Conservation (phyloP, 2,329 filamentous ascomycete species). For the Acrocalymma vagum region DNA sequence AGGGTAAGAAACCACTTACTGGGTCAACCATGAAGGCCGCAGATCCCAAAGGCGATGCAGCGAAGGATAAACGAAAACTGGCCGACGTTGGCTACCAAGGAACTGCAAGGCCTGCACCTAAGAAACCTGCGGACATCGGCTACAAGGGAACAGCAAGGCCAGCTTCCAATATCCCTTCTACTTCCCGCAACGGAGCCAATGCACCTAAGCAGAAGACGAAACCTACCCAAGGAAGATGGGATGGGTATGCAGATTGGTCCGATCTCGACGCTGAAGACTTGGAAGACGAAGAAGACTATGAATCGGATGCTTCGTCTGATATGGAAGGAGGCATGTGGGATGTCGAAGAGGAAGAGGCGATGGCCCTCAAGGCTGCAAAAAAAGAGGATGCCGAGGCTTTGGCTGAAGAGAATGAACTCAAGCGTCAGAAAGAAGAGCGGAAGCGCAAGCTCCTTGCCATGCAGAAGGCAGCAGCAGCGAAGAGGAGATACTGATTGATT, state of each 20-base stretch:
- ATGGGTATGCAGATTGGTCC: slow-evolving; percentile 49
- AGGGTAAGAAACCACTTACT: slow-evolving; percentile 40
- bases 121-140: slow-evolving; percentile 41
- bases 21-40: slow-evolving; percentile 19
- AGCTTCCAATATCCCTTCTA: slow-evolving; percentile 26
- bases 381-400: slow-evolving; percentile 74
- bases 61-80: slow-evolving; percentile 47
- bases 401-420: slow-evolving; percentile 58
- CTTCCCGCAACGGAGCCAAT: slow-evolving; percentile 32
- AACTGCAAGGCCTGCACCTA: slow-evolving; percentile 55
- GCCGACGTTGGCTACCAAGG: slow-evolving; percentile 55
- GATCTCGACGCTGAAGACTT: slow-evolving; percentile 53
- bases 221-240: slow-evolving; percentile 42
- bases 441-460: slow-evolving; percentile 42
- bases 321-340: slow-evolving; percentile 82
- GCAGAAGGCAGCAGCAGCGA: slow-evolving; percentile 37
- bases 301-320: slow-evolving; percentile 73
- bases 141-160: slow-evolving; percentile 49
- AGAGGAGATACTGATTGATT: slow-evolving; percentile 38
- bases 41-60: slow-evolving; percentile 33
- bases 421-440: slow-evolving; percentile 45
- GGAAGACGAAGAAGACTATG: slow-evolving; percentile 71
- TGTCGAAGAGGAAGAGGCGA: slow-evolving; percentile 74
- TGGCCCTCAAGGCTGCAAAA: slow-evolving; percentile 68
- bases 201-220: slow-evolving; percentile 40